Base-by-base conservation (phyloP, 1,284 basidiomycete species). In the Mycocalia duriaeana region DNA sequence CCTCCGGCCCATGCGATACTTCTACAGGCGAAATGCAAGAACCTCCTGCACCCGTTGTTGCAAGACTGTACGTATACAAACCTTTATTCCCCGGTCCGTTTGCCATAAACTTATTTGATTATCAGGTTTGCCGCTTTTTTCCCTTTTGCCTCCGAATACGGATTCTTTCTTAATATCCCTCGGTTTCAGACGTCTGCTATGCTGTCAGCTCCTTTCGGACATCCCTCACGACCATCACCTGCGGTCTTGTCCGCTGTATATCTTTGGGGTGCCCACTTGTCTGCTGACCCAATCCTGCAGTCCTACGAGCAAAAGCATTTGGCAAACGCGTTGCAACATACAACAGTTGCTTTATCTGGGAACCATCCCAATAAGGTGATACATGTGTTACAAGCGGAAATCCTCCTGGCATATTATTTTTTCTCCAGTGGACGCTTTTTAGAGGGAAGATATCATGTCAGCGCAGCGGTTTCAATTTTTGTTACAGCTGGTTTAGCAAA, bases 381-480 rank as follows among this genome's bases (percentile, higher is more conserved):
- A 23, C 70, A 79, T 35, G 65, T 67, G 1, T 67, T 79, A 24
- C 77, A 80, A 53, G 71, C 79, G 0, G 75, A 79, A 52, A 62
- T 78, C 13, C 67, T 81, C 7, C 65, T 81, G n/a, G 67, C 75
- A 0, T 64, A 69, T 37, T 81, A 78, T 53, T 73, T 74, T 55
- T 71, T 76, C 46, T 53, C 60, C 23, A 62, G 63, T 39, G 66
- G 62, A 3, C 58, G 68, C 14, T 59, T 64, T 20, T 48, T 70
- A 14, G 70, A 72, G 51, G 70, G 63, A 1, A 63, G 64, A 47
- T 71, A 69, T 52, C 70, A 71, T 46, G 56, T 61, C 5, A 63
- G 60, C 24, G 63, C 61, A 16, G 71, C 71, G 1, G 58, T 67
- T 5, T 66, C 68, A 0, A 60, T 71, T 18, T 59, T 61, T 1